Conservation (phyloP, 768 basidiomycete species). For the Boletus rufocinnamomeus region DNA sequence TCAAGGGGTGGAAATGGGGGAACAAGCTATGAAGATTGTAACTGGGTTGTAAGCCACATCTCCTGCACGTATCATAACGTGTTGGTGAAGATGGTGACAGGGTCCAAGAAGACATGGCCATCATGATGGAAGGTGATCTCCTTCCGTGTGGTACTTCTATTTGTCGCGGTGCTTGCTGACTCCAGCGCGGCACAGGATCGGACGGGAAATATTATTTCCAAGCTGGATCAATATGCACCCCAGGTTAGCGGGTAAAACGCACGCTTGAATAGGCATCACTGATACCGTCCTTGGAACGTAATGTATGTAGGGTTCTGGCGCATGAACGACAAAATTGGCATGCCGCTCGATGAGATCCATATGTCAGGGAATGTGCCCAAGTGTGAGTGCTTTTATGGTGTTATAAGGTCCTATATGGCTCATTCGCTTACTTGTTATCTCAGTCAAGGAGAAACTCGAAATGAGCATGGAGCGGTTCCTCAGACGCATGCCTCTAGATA, state of each 20-base stretch:
- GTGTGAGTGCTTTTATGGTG: conserved; percentile 45
- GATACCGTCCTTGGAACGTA: conserved; percentile 4
- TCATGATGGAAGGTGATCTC: conserved; percentile 59
- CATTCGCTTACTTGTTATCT: conserved; percentile 8
- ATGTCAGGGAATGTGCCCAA: conserved; percentile 68
- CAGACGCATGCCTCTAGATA: conserved; percentile 61
- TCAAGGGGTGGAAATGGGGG: conserved; percentile 30
- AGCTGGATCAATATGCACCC: conserved; percentile 65
- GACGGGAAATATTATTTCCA: conserved; percentile 77
- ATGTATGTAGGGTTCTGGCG: conserved; percentile 66
- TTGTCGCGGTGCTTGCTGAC: conserved; percentile 22
- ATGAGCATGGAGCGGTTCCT: conserved; percentile 71
- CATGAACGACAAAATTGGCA: conserved; percentile 73
- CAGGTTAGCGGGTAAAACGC: conserved; percentile 44
- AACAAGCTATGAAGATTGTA: conserved; percentile 61
- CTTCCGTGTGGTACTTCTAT: conserved; percentile 9
- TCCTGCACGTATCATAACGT: background rate
- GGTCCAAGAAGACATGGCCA: conserved; percentile 57
- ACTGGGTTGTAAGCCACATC: conserved; percentile 54
- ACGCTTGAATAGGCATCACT: background rate
- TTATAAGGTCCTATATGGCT: background rate
- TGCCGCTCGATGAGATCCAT: conserved; percentile 73
- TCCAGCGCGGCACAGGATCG: conserved; percentile 42
- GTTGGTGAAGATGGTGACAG: conserved; percentile 31
- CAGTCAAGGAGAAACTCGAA: conserved; percentile 64